phyloP scores from a whole-genome alignment of 2,329 filamentous ascomycete genomes.

The Trichoderma sp. region DNA sequence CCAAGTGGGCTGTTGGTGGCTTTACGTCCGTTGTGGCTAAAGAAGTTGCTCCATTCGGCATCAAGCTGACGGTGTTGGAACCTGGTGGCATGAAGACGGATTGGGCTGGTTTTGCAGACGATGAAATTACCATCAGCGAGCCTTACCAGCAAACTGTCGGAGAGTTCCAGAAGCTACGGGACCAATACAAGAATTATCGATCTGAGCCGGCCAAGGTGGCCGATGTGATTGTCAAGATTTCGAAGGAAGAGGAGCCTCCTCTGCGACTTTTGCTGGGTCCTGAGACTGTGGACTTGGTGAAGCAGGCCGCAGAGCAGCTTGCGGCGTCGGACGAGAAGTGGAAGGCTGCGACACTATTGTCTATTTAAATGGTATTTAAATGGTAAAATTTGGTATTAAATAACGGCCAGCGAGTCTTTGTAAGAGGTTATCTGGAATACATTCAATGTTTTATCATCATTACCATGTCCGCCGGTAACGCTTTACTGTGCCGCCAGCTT shows the following conservation, averaged over 20 bases:
- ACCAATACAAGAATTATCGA: constrained; percentile 21
- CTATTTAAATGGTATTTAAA: too few species aligned
- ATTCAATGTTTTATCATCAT: neutral
- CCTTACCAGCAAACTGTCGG: constrained; percentile 46
- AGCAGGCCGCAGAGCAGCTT: constrained; percentile 32
- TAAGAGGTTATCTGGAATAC: neutral
- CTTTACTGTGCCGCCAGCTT: neutral
- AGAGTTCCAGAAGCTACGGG: constrained; percentile 25
- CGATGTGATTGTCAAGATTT: constrained; percentile 36
- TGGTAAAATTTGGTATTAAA: neutral
- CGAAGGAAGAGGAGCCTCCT: constrained; percentile 37
- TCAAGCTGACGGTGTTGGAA: constrained; percentile 46
- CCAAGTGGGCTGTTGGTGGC: constrained; percentile 47
- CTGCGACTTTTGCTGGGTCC: constrained; percentile 41
- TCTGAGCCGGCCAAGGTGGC: constrained; percentile 37
- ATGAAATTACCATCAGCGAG: constrained; percentile 40
- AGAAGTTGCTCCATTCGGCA: constrained; percentile 45
- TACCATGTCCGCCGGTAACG: neutral
- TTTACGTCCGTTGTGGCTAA: constrained; percentile 43
- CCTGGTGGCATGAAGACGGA: constrained; percentile 49
- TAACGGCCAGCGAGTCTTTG: neutral
- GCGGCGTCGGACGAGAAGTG: constrained; percentile 41
- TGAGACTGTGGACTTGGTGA: constrained; percentile 36
- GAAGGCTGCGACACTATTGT: constrained; percentile 29
- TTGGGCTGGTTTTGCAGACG: constrained; percentile 39